Conservation (phyloP, 2,329 filamentous ascomycete species). For the Calonectria leucothoes region DNA sequence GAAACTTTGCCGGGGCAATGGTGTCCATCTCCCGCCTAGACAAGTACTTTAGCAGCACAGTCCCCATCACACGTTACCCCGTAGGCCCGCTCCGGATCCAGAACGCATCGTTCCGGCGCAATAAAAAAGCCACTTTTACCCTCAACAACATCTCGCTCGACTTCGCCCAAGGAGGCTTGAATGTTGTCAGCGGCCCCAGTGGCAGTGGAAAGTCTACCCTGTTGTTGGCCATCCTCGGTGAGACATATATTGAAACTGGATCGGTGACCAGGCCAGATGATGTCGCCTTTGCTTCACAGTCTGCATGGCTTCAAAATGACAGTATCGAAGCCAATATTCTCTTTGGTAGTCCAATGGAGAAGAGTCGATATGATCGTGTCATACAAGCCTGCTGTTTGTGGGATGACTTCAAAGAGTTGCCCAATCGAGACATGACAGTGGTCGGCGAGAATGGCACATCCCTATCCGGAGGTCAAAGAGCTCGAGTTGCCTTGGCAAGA, state of each 20-base stretch:
- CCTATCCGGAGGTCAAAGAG: conserved; percentile 68
- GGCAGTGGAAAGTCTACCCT: conserved; percentile 70
- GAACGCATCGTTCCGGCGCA: conserved; percentile 61
- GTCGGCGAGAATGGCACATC: conserved; percentile 67
- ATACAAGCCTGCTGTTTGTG: conserved; percentile 66
- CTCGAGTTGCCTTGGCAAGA: conserved; percentile 66
- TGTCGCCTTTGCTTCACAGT: conserved; percentile 68
- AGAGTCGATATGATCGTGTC: conserved; percentile 64
- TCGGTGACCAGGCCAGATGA: conserved; percentile 61
- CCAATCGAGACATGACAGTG: conserved; percentile 61
- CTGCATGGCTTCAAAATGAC: conserved; percentile 68
- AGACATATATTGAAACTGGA: conserved; percentile 63
- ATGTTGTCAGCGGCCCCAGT: conserved; percentile 65
- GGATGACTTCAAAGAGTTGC: conserved; percentile 63
- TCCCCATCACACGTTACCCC: conserved; percentile 60
- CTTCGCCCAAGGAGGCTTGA: conserved; percentile 65
- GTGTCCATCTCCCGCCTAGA: conserved; percentile 64
- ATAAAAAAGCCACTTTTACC: conserved; percentile 61
- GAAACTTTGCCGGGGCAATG: conserved; percentile 49
- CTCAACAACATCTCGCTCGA: conserved; percentile 61
- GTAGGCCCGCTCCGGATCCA: conserved; percentile 60
- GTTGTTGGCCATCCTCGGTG: conserved; percentile 64
- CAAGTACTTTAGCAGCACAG: conserved; percentile 63
- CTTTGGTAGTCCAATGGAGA: conserved; percentile 64
- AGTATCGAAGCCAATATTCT: conserved; percentile 66